These are phyloP conservation scores for Sporothrix protearum DNA, from an alignment of 2,329 filamentous ascomycete genomes.

Conservation along the genomic window DNA sequence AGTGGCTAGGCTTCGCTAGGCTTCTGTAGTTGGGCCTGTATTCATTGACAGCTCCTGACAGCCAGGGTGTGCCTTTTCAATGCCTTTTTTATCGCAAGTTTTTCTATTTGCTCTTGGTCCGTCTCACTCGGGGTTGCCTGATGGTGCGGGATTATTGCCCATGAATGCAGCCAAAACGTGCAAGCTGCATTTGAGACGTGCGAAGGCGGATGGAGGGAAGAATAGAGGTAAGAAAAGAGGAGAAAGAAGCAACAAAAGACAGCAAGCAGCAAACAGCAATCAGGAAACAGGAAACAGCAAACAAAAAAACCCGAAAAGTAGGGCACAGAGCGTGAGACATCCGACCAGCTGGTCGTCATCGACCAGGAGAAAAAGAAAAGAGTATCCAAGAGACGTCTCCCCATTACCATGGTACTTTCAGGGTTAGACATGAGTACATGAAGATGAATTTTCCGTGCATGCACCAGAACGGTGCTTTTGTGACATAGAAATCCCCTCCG, in stretches of 20 bases:
- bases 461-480: background rate
- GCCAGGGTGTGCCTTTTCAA: too few species aligned
- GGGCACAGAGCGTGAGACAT: background rate
- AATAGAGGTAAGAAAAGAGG: background rate
- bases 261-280: background rate
- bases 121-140: background rate
- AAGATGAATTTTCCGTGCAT: background rate
- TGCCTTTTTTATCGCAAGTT: background rate
- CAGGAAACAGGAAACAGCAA: background rate
- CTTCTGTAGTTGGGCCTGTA: background rate
- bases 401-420: background rate
- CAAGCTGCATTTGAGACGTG: background rate
- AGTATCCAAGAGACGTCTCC: background rate
- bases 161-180: conserved; percentile 15
- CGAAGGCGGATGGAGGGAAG: background rate
- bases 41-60: background rate
- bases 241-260: background rate
- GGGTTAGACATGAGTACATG: background rate
- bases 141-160: background rate
- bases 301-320: background rate
- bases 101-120: background rate
- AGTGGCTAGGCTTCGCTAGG: background rate
- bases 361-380: background rate
- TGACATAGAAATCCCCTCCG: background rate
- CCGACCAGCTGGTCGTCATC: background rate